Conservation (phyloP, 208 protist species). For the Acanthamoeba culbertsoni region DNA sequence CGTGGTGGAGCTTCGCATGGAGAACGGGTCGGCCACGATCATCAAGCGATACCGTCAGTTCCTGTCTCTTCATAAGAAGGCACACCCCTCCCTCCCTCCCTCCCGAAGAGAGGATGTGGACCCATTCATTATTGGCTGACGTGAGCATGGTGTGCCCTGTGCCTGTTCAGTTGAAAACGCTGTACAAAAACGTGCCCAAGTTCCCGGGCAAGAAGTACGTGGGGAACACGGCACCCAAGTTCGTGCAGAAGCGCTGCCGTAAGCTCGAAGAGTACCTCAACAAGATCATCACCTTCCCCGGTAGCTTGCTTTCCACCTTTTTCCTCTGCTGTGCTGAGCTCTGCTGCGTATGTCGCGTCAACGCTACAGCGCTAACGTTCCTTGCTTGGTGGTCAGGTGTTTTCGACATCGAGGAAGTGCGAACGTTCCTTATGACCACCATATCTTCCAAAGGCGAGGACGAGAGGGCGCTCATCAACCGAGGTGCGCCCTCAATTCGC, state of each 20-base stretch:
- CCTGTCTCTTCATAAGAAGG: conserved; percentile 21
- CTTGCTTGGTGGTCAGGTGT: background rate
- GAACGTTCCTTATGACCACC: conserved; percentile 45
- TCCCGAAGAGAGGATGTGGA: too few relatives aligned
- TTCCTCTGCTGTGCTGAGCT: background rate
- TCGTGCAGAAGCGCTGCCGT: background rate
- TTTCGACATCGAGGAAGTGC: conserved; percentile 8
- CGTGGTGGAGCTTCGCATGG: conserved; percentile 6
- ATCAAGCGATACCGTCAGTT: conserved; percentile 55
- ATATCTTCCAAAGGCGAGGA: conserved; percentile 35
- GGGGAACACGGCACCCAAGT: conserved; percentile 34
- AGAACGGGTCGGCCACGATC: conserved; percentile 10
- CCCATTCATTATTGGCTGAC: too few relatives aligned
- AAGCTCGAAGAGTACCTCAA: conserved; percentile 14
- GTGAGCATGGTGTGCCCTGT: too few relatives aligned
- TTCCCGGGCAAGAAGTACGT: conserved; percentile 54
- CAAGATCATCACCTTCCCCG: conserved; percentile 2
- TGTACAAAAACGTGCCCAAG: conserved; percentile 48
- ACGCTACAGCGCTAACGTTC: background rate
- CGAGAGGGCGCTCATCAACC: background rate
- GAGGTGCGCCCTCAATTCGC: background rate
- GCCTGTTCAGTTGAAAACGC: background rate
- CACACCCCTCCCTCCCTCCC: background rate
- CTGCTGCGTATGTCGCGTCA: background rate
- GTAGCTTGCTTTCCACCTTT: background rate